phyloP scores from a whole-genome alignment of 75 land plant species.

The Sequoia sempervirens region DNA sequence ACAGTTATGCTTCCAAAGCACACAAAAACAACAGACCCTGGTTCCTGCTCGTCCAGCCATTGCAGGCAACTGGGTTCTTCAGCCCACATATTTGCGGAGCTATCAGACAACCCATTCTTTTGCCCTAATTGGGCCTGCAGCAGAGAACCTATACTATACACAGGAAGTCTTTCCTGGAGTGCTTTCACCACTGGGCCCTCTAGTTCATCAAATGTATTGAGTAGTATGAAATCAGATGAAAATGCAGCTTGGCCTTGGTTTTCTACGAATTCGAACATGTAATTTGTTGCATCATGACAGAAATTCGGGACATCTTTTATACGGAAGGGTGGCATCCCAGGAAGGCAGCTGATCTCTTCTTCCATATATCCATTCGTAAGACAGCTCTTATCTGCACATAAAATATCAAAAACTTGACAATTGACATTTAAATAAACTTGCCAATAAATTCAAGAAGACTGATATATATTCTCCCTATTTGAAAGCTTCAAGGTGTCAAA shows the following conservation, averaged over 20 bases:
- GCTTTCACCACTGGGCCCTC: conserved; percentile 13
- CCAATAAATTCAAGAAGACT: too few species aligned
- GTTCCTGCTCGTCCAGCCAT: conserved; percentile 38
- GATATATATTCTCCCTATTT: too few species aligned
- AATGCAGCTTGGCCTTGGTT: neutral
- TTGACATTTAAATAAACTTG: neutral
- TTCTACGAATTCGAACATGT: neutral
- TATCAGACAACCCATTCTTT: conserved; percentile 7
- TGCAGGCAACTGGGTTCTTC: conserved; percentile 15
- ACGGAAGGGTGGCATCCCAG: conserved; percentile 33
- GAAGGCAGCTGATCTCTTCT: conserved; percentile 28
- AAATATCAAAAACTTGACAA: too few species aligned
- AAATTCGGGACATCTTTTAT: conserved; percentile 49
- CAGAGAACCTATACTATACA: conserved; percentile 15
- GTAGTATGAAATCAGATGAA: conserved; percentile 3
- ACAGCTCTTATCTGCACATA: conserved; percentile 27
- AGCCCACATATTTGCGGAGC: conserved; percentile 5
- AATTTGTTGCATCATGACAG: conserved; percentile 15
- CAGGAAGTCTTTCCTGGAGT: neutral
- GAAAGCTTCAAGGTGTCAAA: too few species aligned
- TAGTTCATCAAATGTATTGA: conserved; percentile 16
- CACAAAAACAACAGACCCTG: conserved; percentile 34
- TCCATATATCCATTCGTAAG: conserved; percentile 12
- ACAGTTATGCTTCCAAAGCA: conserved; percentile 36
- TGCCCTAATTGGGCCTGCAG: neutral